These are phyloP conservation scores for Phytomonas serpens DNA, from an alignment of 208 protist species.

Conservation along the genomic window DNA sequence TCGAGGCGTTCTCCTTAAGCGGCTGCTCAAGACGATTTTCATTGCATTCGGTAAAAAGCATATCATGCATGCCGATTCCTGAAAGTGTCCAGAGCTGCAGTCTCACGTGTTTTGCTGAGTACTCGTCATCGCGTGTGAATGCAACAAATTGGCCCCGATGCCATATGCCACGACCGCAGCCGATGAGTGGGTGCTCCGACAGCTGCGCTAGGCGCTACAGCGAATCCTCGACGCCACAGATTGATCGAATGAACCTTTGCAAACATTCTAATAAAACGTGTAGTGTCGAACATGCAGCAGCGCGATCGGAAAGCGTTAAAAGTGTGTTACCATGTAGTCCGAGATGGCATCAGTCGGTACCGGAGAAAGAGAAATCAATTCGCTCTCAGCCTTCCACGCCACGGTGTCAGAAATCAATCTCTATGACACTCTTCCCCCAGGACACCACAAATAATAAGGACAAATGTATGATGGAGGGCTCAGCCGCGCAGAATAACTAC, in stretches of 20 bases:
- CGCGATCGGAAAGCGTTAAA: neutral
- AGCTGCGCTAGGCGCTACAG: neutral
- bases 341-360: neutral
- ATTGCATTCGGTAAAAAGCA: conserved; percentile 11
- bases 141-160: neutral
- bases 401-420: neutral
- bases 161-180: neutral
- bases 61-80: conserved; percentile 31
- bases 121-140: neutral
- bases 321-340: neutral
- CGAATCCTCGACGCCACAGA: neutral
- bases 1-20: neutral
- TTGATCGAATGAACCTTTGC: neutral
- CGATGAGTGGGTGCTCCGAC: neutral
- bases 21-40: neutral
- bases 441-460: neutral
- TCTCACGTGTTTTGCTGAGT: conserved; percentile 36
- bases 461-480: neutral
- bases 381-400: neutral
- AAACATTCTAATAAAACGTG: neutral
- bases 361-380: neutral
- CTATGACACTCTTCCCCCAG: neutral
- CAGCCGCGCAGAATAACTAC: neutral
- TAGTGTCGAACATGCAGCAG: neutral
- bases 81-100: conserved; percentile 78